These are phyloP conservation scores for Tilletiopsis washingtonensis DNA, from an alignment of 1,284 basidiomycete species.

Conservation along the genomic window DNA sequence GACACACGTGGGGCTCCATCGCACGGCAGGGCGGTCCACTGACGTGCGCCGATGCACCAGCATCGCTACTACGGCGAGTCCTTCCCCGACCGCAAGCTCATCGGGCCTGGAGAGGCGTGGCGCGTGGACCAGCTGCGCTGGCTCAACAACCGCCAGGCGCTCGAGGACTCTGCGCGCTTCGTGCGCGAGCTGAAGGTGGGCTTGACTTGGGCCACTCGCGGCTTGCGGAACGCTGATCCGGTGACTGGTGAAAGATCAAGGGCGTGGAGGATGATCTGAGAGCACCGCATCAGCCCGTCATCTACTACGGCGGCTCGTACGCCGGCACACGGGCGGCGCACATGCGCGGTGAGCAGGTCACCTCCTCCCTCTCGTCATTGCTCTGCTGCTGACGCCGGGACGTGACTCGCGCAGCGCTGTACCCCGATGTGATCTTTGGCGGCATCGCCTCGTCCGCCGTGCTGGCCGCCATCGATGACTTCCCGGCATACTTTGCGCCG, in stretches of 20 bases:
- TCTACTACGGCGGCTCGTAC: slow-evolving; percentile 79
- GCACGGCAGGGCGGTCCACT: no score
- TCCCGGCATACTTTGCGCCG: slow-evolving; percentile 67
- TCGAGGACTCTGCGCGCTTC: slow-evolving; percentile 87
- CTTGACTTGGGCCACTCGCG: no score
- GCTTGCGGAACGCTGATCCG: no score
- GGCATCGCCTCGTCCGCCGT: slow-evolving; percentile 66
- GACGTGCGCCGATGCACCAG: no score
- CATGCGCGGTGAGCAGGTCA: slow-evolving; percentile 55
- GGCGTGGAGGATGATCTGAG: slow-evolving; percentile 52
- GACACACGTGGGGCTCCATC: no score
- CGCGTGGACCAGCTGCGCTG: slow-evolving; percentile 57
- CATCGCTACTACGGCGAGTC: slow-evolving; percentile 59
- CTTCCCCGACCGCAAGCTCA: slow-evolving; percentile 68
- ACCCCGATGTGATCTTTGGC: slow-evolving; percentile 80
- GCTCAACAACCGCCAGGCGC: slow-evolving; percentile 78
- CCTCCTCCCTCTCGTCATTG: no score
- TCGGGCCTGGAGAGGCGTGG: slow-evolving; percentile 51
- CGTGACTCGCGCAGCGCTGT: slow-evolving; percentile 52
- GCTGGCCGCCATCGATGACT: slow-evolving; percentile 38
- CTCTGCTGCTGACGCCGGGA: no score
- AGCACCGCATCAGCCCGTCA: slow-evolving; percentile 62
- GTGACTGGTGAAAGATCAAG: no score
- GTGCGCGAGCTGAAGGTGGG: slow-evolving; percentile 73
- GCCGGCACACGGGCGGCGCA: slow-evolving; percentile 90